phyloP scores from a whole-genome alignment of 2,329 filamentous ascomycete species.

The Lomentospora prolificans region DNA sequence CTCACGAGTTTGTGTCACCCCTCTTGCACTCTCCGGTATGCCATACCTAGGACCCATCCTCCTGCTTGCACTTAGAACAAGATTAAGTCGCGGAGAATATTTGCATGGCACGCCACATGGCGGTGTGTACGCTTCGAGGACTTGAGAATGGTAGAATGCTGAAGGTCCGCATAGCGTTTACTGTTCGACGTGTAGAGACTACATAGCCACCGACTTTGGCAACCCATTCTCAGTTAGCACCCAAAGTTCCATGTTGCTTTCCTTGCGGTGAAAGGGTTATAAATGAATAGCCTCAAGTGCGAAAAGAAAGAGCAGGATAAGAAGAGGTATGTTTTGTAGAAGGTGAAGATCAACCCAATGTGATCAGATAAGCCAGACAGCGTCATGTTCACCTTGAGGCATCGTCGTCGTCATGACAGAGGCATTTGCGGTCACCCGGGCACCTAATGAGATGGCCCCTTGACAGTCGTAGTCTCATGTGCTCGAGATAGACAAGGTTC shows the following conservation, averaged over 20 bases:
- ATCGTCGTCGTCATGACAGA: background rate
- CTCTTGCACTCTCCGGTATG: too few relatives aligned
- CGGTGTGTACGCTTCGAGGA: background rate
- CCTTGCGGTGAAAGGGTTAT: background rate
- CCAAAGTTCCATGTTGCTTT: background rate
- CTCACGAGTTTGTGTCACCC: too few relatives aligned
- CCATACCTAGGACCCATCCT: too few relatives aligned
- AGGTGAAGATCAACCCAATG: background rate
- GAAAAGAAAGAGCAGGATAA: background rate
- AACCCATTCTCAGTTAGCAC: background rate
- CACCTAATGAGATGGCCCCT: background rate
- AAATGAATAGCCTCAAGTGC: background rate
- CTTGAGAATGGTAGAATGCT: background rate
- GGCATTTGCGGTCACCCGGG: background rate
- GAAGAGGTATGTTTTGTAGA: background rate
- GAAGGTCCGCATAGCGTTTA: background rate
- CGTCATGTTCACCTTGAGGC: background rate
- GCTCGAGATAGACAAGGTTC: background rate
- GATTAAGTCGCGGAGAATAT: too few relatives aligned
- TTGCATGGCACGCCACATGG: too few relatives aligned
- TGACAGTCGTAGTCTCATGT: background rate
- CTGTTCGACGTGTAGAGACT: background rate
- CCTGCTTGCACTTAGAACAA: too few relatives aligned
- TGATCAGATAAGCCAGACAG: background rate
- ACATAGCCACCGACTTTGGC: conserved; percentile 1